Percentiles rank a stretch among this genome's conserved stretches.
phyloP scores from a whole-genome alignment of 2,329 filamentous ascomycete species.

The Periconia macrospinosa region DNA sequence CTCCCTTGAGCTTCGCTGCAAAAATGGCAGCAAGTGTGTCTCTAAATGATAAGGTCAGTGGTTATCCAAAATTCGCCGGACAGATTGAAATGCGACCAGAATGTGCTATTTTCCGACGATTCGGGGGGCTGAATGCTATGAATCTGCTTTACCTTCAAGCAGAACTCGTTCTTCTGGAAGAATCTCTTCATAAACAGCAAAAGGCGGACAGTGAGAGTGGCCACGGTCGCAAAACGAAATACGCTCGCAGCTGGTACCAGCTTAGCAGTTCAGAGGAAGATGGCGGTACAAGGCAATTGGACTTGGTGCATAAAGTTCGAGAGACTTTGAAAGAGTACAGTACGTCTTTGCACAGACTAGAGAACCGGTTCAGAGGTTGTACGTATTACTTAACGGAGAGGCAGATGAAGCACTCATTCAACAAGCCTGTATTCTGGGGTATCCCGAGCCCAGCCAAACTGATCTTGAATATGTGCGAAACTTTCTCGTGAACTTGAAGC shows the following conservation, averaged over 20 bases:
- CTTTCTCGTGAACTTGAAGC: constrained; percentile 13
- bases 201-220: constrained; percentile 1
- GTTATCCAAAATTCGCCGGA: constrained; percentile 5
- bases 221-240: neutral
- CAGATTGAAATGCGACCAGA: constrained; percentile 8
- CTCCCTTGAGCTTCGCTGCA: constrained; percentile 1
- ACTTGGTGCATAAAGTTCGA: constrained; percentile 14
- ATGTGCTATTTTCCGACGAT: constrained; percentile 8
- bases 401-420: constrained; percentile 22
- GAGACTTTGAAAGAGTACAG: constrained; percentile 15
- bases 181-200: constrained; percentile 1
- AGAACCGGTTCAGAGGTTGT: neutral
- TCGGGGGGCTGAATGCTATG: constrained; percentile 6
- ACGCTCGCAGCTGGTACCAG: constrained; percentile 5
- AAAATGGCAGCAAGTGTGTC: constrained; percentile 2
- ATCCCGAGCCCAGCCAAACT: constrained; percentile 9
- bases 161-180: constrained; percentile 4
- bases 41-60: neutral
- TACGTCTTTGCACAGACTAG: constrained; percentile 1
- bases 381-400: neutral
- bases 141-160: constrained; percentile 10
- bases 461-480: constrained; percentile 20
- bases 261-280: neutral
- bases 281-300: constrained; percentile 6
- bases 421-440: constrained; percentile 10